Conservation (phyloP, 768 basidiomycete species). For the Termitomyces sp. region DNA sequence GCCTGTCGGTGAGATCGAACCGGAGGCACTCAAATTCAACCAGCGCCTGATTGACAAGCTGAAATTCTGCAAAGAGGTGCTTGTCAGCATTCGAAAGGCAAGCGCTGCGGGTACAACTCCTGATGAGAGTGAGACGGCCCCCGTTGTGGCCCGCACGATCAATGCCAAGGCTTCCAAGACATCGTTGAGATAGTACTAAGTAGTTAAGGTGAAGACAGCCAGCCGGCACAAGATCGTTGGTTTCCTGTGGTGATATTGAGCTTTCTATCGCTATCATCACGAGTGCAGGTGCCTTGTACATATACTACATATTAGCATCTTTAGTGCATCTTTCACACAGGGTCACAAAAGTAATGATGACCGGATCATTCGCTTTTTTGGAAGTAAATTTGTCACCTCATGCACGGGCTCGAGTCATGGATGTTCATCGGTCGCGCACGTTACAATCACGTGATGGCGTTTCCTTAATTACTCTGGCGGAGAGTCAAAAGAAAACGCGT, state of each 20-base stretch:
- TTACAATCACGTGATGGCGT: constrained; percentile 5
- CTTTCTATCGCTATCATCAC: constrained; percentile 2
- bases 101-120: constrained; percentile 32
- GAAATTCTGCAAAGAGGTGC: constrained; percentile 82
- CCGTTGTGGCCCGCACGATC: background rate
- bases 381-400: background rate
- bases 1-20: constrained; percentile 31
- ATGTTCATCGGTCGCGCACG: background rate
- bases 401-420: background rate
- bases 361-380: background rate
- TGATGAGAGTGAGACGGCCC: constrained; percentile 15
- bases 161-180: constrained; percentile 12
- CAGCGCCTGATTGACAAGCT: constrained; percentile 71
- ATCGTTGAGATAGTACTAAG: constrained; percentile 11
- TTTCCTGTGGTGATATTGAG: background rate
- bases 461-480: background rate
- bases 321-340: background rate
- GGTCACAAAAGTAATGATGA: too few species aligned
- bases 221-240: constrained; percentile 11
- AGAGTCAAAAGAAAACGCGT: constrained; percentile 3
- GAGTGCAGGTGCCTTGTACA: background rate
- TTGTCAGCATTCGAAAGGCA: constrained; percentile 62
- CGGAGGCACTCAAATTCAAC: constrained; percentile 54
- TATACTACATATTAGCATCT: background rate
- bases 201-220: too few species aligned